phyloP scores from a whole-genome alignment of 2,329 filamentous ascomycete genomes.

The Ceratocystis diversiconidia region DNA sequence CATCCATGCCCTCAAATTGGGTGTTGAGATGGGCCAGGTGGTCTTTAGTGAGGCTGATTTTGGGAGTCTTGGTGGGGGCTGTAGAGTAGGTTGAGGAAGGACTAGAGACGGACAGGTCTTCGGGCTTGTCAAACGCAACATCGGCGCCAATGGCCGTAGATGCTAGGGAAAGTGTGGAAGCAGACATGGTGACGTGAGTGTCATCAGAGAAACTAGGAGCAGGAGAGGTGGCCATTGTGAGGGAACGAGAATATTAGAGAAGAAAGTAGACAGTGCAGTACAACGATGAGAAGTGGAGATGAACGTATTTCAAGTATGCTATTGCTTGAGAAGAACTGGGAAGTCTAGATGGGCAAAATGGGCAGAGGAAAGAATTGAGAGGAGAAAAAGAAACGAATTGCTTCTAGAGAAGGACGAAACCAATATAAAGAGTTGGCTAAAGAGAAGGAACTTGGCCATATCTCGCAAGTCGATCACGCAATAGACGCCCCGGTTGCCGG shows the following conservation, averaged over 20 bases:
- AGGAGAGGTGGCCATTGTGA: constrained; percentile 16
- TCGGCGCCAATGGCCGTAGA: constrained; percentile 22
- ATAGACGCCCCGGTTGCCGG: constrained; percentile 5
- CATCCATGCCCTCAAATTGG: constrained; percentile 74
- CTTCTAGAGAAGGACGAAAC: not conserved
- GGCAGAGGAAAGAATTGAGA: constrained; percentile 3
- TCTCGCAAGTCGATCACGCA: constrained; percentile 7
- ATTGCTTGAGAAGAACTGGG: not conserved
- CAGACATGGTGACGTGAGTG: constrained; percentile 13
- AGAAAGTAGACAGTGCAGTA: constrained; percentile 10
- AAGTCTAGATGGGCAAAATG: not conserved
- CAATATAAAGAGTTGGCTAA: not conserved
- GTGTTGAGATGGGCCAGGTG: constrained; percentile 85
- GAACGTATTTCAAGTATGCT: not conserved
- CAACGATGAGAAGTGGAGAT: not conserved
- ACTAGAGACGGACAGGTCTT: constrained; percentile 73
- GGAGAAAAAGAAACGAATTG: constrained; percentile 8
- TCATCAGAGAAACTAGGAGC: constrained; percentile 13
- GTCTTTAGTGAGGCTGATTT: constrained; percentile 71
- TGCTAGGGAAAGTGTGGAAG: constrained; percentile 17
- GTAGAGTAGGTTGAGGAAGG: constrained; percentile 26
- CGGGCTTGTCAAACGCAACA: constrained; percentile 31
- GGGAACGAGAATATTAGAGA: not conserved
- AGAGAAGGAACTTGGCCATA: not conserved
- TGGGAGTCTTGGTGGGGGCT: constrained; percentile 39